Evolutionary conservation across 768 basidiomycete genomes (phyloP), one percentile per base, ranked within the genome.

Genomic region (Tulasnella sp.): DNA sequence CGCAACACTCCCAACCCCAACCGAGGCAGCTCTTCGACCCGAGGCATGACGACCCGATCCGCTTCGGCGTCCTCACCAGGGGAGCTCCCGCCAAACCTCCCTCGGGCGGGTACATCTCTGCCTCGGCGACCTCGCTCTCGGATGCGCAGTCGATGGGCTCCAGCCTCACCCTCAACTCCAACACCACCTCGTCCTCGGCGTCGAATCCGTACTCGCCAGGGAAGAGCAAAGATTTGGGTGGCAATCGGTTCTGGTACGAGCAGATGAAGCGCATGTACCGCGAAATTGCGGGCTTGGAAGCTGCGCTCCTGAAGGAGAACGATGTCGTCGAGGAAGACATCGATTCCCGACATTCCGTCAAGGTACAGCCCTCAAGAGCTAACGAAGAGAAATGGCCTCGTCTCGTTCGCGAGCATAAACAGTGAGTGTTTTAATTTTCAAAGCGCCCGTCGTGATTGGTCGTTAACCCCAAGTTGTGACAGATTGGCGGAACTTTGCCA

Each of bases 401-500:
- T 72, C 82, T 89, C 72, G 86, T 92, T 40, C 81, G 82, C 0
- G 87, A 91, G 77, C 97, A 99, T 79, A 97, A 96, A 80, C 84
- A 86, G 95, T 92, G 76, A 75, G 90, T 83, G 19, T 35, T 39
- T 41, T 35, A 34, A 17, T 47, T 17, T 75, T 67, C n/a, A n/a
- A 62, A 39, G 17, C 40, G 44, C 9, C 63, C 64, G 75, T 36
- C 52, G 8, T 29, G 52, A 29, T 29, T 29, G 29, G 29, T 59
- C 0, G 62, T 67, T 68, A 63, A 52, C 66, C 14, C 64, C 72
- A 73, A 76, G 42, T 26, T 42, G n/a, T 34, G 4, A n/a, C 76
- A 98, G 95, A 73, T 86, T 98, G 5, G 94, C 92, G 0, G 95
- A 98, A 76, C 86, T 87, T 73, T 93, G 96, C 76, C 94, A 95